Base-by-base conservation (phyloP, 805 yeast species). In the Monosporozyma siamensis region DNA sequence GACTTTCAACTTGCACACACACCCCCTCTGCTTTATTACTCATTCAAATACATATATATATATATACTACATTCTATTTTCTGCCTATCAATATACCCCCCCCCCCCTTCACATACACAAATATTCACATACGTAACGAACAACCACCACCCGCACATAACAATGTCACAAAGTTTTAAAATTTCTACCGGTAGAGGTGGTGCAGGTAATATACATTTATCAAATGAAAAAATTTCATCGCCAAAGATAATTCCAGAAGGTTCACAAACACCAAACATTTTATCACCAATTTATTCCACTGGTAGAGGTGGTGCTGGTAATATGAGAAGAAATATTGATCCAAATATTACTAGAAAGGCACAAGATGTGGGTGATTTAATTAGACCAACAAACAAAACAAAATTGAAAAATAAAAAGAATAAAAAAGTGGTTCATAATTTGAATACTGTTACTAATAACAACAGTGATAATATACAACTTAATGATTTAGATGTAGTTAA, bases 251-350 rank as follows among this genome's bases (percentile, higher is more conserved):
- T 71, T 3, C 75, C 75, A 2, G 77, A 72, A 49, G 82, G 83
- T 3, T 71, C 78, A 4, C 74, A 71, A 48, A 75, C 82, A 12
- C 87, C 88, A 22, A 72, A 66, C 52, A 66, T 78, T 25, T 59
- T 74, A 20, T 72, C 74, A 15, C 72, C 74, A 23, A 72, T 75
- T 21, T 74, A 76, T 54, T 71, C 83, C 20, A 82, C 88, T 1
- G 90, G 89, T 17, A 69, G 90, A 49, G 90, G 90, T 6, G 90
- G 90, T 6, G 78, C 75, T 39, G 90, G 90, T 4, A 82, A 82
- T 53, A 82, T 82, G 84, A 64, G 77, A 43, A 70, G 67, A 47
- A 82, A 80, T 58, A 69, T 69, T 27, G 77, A 80, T 56, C 75
- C 81, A 1, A 68, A 70, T 39, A 52, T 74, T 39, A 71, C 85